Percentiles rank a stretch among this genome's conserved stretches.
Conservation (phyloP, 768 basidiomycete species). For the Xerocomellus intermedius region DNA sequence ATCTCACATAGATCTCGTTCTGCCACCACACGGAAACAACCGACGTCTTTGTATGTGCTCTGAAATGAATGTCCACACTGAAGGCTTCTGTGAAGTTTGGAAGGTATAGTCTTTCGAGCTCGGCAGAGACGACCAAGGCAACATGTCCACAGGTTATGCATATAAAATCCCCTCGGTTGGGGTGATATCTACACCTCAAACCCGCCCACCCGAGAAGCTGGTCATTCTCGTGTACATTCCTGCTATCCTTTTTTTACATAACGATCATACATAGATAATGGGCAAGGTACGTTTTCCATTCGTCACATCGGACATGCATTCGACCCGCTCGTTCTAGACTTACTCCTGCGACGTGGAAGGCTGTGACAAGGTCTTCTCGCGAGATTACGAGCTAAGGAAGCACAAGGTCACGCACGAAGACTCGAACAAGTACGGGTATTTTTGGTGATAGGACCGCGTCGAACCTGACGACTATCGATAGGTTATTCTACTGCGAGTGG, state of each 20-base stretch:
- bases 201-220: conserved; percentile 1
- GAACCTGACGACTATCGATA: not conserved
- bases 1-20: not conserved
- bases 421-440: conserved; percentile 4
- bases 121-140: not conserved
- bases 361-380: conserved; percentile 13
- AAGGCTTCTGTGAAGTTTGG: not conserved
- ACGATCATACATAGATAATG: not conserved
- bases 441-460: not conserved
- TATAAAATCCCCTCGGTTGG: not conserved
- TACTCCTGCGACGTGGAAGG: not conserved
- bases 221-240: conserved; percentile 1
- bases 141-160: not conserved
- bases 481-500: conserved; percentile 8
- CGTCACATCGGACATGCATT: not conserved
- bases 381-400: conserved; percentile 6
- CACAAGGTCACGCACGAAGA: conserved; percentile 10
- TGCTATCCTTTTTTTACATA: not conserved
- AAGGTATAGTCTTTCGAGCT: not conserved
- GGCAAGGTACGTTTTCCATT: not conserved
- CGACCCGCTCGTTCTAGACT: not conserved
- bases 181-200: not conserved
- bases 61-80: not conserved
- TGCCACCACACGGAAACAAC: not conserved
- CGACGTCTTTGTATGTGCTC: not conserved